These are phyloP conservation scores for Harringtonia aguacate DNA, from an alignment of 2,329 filamentous ascomycete genomes.

Conservation along the genomic window DNA sequence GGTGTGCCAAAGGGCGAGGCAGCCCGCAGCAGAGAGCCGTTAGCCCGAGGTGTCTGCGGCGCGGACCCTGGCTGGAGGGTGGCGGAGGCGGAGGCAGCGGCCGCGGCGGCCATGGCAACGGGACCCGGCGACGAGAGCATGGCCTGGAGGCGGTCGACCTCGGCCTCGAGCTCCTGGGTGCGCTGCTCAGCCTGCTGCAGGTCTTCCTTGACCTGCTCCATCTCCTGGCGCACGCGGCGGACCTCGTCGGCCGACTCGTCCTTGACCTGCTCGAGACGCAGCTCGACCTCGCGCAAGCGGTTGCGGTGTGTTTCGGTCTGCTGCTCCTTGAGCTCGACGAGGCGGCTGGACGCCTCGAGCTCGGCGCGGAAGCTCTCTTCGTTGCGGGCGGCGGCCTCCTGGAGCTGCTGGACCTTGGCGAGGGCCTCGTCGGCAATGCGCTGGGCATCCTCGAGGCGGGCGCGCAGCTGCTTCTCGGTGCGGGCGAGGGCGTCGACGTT, in stretches of 20 bases:
- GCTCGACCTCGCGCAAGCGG: slow-evolving; percentile 59
- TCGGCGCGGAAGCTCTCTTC: slow-evolving; percentile 83
- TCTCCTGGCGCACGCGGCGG: slow-evolving; percentile 42
- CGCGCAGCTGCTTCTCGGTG: slow-evolving; percentile 69
- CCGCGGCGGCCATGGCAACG: slow-evolving; percentile 2
- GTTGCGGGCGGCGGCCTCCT: slow-evolving; percentile 71
- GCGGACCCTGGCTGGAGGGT: slow-evolving; percentile 29
- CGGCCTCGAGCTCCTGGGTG: slow-evolving; percentile 38
- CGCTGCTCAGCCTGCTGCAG: slow-evolving; percentile 34
- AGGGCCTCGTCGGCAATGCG: slow-evolving; percentile 80
- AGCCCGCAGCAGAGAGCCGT: slow-evolving; percentile 41
- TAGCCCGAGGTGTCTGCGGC: slow-evolving; percentile 50
- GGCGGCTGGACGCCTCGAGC: slow-evolving; percentile 66
- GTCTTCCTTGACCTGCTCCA: slow-evolving; percentile 42
- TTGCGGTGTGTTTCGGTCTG: slow-evolving; percentile 62
- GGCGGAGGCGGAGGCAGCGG: slow-evolving; percentile 10
- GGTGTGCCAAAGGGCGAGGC: slow-evolving; percentile 53
- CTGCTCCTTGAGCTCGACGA: slow-evolving; percentile 74
- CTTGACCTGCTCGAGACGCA: slow-evolving; percentile 49
- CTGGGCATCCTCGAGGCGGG: slow-evolving; percentile 72
- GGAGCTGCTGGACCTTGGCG: slow-evolving; percentile 70
- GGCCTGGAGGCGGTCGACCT: slow-evolving; percentile 42
- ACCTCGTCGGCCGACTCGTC: slow-evolving; percentile 55
- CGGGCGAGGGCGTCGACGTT: slow-evolving; percentile 68
- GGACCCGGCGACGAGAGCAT: slow-evolving; percentile 27